A percentile compares a stretch with the other conserved stretches of the same genome.
Evolutionary conservation across 2,329 filamentous ascomycete species (phyloP).

Genomic region (Ustulina deusta): DNA sequence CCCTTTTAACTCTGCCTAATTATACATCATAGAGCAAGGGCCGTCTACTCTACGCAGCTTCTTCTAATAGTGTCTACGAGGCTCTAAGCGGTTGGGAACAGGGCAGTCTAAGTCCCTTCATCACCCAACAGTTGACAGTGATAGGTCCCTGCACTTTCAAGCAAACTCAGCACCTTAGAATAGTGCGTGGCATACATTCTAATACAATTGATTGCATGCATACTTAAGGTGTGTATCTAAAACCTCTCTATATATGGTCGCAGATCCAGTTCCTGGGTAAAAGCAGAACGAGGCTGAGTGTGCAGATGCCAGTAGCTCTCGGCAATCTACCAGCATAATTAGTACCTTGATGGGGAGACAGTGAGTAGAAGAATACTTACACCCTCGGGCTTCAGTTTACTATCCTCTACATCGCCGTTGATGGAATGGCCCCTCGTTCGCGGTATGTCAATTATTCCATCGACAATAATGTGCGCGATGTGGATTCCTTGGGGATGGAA

Average conservation of each 20-base stretch:
- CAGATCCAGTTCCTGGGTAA: constrained; percentile 78
- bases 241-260: constrained; percentile 78
- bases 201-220: not conserved
- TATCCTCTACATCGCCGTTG: constrained; percentile 54
- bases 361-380: constrained; percentile 58
- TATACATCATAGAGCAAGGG: not conserved
- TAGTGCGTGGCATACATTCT: not conserved
- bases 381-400: constrained; percentile 73
- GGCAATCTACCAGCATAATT: constrained; percentile 67
- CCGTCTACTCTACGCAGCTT: not conserved
- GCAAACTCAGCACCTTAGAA: not conserved
- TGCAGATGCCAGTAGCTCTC: constrained; percentile 81
- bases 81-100: no score
- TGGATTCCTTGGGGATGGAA: constrained; percentile 81
- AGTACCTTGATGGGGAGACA: constrained; percentile 38
- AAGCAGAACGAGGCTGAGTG: constrained; percentile 75
- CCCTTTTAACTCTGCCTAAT: not conserved
- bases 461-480: constrained; percentile 77
- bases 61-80: not conserved
- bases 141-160: not conserved
- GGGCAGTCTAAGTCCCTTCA: not conserved
- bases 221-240: constrained; percentile 16
- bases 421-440: constrained; percentile 64
- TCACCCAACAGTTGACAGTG: not conserved
- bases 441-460: constrained; percentile 80